A percentile compares a stretch with the other conserved stretches of the same genome.
phyloP scores from a whole-genome alignment of 2,329 filamentous ascomycete genomes.

The Fusarium torreyae region DNA sequence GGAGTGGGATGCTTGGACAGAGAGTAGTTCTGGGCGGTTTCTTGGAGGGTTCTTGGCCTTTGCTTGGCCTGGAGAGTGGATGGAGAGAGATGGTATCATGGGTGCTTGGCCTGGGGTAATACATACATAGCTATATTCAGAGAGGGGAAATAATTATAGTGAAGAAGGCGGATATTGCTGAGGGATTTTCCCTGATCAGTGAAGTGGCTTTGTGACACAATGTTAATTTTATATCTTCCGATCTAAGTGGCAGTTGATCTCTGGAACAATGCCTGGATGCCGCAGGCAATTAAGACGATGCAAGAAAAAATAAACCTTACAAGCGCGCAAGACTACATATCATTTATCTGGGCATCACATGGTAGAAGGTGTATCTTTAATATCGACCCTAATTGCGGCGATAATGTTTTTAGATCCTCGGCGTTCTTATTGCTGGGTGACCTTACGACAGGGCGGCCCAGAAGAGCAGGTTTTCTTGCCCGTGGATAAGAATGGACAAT shows the following conservation, averaged over 20 bases:
- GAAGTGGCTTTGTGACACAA: not conserved
- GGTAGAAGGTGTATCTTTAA: slow-evolving; percentile 1
- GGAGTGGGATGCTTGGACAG: slow-evolving; percentile 17
- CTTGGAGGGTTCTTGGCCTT: slow-evolving; percentile 32
- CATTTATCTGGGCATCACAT: slow-evolving; percentile 25
- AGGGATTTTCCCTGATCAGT: not conserved
- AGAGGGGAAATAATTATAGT: not conserved
- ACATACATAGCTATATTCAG: not conserved
- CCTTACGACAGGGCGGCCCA: not conserved
- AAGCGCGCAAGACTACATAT: slow-evolving; percentile 12
- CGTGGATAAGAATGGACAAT: not conserved
- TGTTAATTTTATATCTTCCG: not conserved
- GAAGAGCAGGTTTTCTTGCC: not conserved
- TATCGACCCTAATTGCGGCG: slow-evolving; percentile 8
- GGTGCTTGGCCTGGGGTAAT: slow-evolving; percentile 28
- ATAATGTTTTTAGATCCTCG: slow-evolving; percentile 18
- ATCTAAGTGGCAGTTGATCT: not conserved
- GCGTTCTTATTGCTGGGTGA: slow-evolving; percentile 6
- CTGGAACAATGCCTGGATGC: not conserved
- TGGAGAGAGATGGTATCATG: slow-evolving; percentile 16
- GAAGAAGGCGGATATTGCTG: not conserved
- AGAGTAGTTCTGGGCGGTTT: slow-evolving; percentile 29
- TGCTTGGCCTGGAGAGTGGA: slow-evolving; percentile 8
- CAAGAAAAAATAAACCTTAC: slow-evolving; percentile 4
- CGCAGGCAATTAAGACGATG: not conserved